phyloP scores from a whole-genome alignment of 106 monocot genomes.

The Agapanthus africanus region DNA sequence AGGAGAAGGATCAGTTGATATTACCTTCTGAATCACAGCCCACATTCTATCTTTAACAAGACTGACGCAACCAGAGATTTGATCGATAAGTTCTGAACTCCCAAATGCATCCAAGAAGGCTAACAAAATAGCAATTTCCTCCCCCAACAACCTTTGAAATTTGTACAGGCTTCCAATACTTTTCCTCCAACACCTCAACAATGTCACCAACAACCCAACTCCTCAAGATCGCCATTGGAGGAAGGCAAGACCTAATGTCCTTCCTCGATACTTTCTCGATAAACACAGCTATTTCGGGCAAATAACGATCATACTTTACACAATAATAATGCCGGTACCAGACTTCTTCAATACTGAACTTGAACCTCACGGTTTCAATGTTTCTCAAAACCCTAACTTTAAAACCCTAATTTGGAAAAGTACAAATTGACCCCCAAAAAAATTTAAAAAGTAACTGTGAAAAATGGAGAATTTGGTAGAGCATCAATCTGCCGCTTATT shows the following conservation, averaged over 20 bases:
- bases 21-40: slow-evolving; percentile 44
- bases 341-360: neutral
- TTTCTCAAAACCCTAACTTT: neutral
- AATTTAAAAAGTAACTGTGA: too few relatives aligned
- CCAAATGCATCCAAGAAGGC: slow-evolving; percentile 20
- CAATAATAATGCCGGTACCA: neutral
- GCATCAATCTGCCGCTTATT: too few relatives aligned
- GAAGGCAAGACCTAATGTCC: slow-evolving; percentile 3
- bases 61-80: slow-evolving; percentile 17
- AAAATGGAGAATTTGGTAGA: too few relatives aligned
- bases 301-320: neutral
- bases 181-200: neutral
- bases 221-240: neutral
- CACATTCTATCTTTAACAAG: slow-evolving; percentile 51
- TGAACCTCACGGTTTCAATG: slow-evolving; percentile 13
- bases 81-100: slow-evolving; percentile 24
- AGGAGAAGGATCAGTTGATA: neutral
- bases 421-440: neutral
- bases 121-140: slow-evolving; percentile 20
- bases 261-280: neutral
- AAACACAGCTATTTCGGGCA: neutral
- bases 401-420: neutral
- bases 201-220: slow-evolving; percentile 10
- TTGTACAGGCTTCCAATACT: slow-evolving; percentile 1
- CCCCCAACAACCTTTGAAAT: neutral